Evolutionary conservation across 23 red algal species (phyloP), one percentile per base, ranked within the genome.

Genomic region (Gracilaria vermiculophylla): DNA sequence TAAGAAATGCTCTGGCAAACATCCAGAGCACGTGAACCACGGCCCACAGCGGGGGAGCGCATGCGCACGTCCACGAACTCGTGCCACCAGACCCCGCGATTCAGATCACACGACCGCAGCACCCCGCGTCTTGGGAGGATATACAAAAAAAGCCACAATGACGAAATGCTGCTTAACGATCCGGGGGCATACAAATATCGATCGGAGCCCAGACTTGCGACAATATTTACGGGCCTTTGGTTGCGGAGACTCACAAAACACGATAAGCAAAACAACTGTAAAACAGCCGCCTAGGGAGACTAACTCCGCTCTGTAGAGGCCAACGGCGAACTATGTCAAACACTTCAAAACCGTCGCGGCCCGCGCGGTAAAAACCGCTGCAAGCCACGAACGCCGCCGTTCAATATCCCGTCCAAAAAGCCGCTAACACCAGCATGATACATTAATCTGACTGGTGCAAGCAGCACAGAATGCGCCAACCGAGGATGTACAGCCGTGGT

Each of bases 401-500:
- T 31, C 8, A 64, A 32, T 2, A 64, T 31, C 0, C 58, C 28
- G 27, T 34, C 58, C 58, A 2, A 64, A 8, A 34, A 2, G 12
- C 6, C 1, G 35, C 58, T 25, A 64, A 64, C 58, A 28, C 58
- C 58, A 13, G 35, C 16, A 1, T 31, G 58, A 78, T 89, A 89
- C 10, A 78, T n/a, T 21, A 56, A 14, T 37, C 85, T 34, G 9
- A 89, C 47, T 43, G 85, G 84, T 3, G 70, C 70, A 32, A 89
- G 85, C 69, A 89, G 36, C 3, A 89, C 85, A 64, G 43, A 31
- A 78, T 89, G 85, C 19, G 90, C 90, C 19, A 93, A 2, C 3
- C 43, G 20, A 31, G 90, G 90, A 54, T 84, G 64, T 21, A 93
- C 71, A 23, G 90, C 90, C 0, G 80, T 93, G 27, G 90, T 93